These are phyloP conservation scores for Aspergillus sergii DNA, from an alignment of 2,329 filamentous ascomycete species.

Conservation along the genomic window DNA sequence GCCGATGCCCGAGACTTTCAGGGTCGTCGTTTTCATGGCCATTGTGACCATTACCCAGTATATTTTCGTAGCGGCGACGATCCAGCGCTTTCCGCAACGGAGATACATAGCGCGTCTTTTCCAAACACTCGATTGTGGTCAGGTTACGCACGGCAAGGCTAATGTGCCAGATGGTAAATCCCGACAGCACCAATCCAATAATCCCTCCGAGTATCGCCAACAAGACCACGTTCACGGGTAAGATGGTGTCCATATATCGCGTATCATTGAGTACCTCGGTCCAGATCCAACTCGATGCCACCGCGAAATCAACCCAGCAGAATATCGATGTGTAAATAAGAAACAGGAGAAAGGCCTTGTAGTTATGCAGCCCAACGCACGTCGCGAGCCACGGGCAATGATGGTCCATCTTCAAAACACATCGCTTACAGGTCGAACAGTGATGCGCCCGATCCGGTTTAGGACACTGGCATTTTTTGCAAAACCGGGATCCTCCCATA, in stretches of 20 bases:
- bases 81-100: conserved; percentile 73
- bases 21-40: conserved; percentile 28
- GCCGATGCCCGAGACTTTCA: conserved; percentile 42
- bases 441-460: conserved; percentile 97
- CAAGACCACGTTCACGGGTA: conserved; percentile 90
- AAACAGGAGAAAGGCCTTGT: conserved; percentile 94
- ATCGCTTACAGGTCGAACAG: conserved; percentile 91
- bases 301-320: conserved; percentile 77
- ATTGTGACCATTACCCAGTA: conserved; percentile 32
- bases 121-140: conserved; percentile 94
- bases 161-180: conserved; percentile 92
- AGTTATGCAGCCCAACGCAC: conserved; percentile 90
- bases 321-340: conserved; percentile 86
- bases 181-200: conserved; percentile 83
- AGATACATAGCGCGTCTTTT: conserved; percentile 91
- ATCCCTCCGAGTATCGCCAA: conserved; percentile 85
- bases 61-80: conserved; percentile 60
- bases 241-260: conserved; percentile 71
- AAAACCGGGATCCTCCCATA: conserved; percentile 83
- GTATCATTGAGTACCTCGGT: conserved; percentile 73
- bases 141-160: conserved; percentile 75
- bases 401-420: conserved; percentile 99
- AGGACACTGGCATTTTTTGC: conserved; percentile 93
- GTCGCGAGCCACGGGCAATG: conserved; percentile 98
- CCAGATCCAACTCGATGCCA: conserved; percentile 81